phyloP scores from a whole-genome alignment of 192 early-diverging fungal species.

The Mortierella hygrophila region DNA sequence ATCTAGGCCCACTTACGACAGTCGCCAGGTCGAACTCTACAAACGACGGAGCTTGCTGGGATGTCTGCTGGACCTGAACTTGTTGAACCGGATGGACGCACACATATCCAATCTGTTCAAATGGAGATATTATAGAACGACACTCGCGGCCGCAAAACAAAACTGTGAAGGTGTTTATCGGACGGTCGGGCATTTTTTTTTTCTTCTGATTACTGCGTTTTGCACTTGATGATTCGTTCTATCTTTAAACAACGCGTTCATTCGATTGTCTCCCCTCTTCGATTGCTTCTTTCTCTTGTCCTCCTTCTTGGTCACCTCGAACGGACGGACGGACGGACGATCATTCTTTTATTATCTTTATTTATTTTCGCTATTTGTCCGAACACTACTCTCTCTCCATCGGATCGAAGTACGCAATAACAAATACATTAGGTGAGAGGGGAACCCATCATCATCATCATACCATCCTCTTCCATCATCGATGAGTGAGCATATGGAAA shows the following conservation, averaged over 20 bases:
- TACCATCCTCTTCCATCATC: too few species aligned
- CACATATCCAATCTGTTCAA: neutral
- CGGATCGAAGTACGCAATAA: neutral
- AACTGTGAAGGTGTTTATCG: slow-evolving; percentile 7
- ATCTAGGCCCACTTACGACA: too few species aligned
- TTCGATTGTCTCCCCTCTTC: neutral
- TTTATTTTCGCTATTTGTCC: neutral
- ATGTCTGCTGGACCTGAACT: neutral
- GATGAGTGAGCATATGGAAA: neutral
- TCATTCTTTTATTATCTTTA: neutral
- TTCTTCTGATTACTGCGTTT: neutral
- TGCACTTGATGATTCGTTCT: neutral
- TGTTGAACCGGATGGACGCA: neutral
- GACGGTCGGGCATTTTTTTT: neutral
- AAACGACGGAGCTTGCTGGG: neutral
- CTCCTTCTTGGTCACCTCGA: neutral
- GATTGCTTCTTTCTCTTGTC: neutral
- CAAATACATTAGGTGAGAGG: neutral
- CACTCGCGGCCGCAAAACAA: neutral
- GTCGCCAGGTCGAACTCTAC: neutral
- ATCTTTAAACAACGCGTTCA: slow-evolving; percentile 11
- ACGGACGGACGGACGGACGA: neutral
- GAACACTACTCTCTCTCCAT: neutral
- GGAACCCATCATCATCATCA: too few species aligned
- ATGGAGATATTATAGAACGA: neutral